A percentile compares a stretch with the other conserved stretches of the same genome.
These are phyloP conservation scores for Datisca glomerata DNA, from an alignment of 306 rosid genomes.

Conservation along the genomic window DNA sequence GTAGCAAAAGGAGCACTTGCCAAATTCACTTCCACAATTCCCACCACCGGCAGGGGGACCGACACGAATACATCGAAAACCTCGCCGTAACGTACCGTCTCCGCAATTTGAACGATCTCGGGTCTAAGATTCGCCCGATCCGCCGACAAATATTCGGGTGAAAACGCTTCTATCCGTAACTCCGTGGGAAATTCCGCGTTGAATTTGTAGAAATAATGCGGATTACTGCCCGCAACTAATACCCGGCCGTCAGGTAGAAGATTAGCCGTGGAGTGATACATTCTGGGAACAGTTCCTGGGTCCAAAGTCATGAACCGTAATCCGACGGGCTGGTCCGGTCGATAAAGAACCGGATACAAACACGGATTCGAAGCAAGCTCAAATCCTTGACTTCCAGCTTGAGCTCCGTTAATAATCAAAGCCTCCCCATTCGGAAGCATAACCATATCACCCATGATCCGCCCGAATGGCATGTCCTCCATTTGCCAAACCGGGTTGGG, in stretches of 20 bases:
- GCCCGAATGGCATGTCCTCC: conserved; percentile 79
- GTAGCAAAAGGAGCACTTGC: conserved; percentile 73
- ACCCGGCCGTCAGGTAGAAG: conserved; percentile 73
- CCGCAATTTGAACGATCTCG: conserved; percentile 32
- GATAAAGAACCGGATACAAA: conserved; percentile 54
- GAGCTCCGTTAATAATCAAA: conserved; percentile 71
- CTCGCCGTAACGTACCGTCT: conserved; percentile 39
- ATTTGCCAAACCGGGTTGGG: conserved; percentile 49
- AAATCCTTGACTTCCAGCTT: conserved; percentile 69
- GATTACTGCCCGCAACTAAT: conserved; percentile 68
- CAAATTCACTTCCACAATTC: conserved; percentile 59
- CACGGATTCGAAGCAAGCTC: conserved; percentile 61
- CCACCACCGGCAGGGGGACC: conserved; percentile 56
- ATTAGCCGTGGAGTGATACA: conserved; percentile 81
- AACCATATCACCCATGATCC: conserved; percentile 94
- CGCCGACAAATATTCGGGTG: conserved; percentile 55
- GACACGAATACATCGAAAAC: conserved; percentile 39
- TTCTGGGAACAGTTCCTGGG: conserved; percentile 62
- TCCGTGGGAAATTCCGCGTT: conserved; percentile 54
- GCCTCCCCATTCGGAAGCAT: conserved; percentile 66
- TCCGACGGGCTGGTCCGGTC: conserved; percentile 57
- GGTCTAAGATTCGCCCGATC: conserved; percentile 61
- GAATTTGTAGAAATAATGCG: conserved; percentile 48
- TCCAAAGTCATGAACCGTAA: conserved; percentile 73
- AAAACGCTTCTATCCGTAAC: conserved; percentile 60